Evolutionary conservation across 1,139 yeast species (phyloP).

Genomic region (Pichia sp.): DNA sequence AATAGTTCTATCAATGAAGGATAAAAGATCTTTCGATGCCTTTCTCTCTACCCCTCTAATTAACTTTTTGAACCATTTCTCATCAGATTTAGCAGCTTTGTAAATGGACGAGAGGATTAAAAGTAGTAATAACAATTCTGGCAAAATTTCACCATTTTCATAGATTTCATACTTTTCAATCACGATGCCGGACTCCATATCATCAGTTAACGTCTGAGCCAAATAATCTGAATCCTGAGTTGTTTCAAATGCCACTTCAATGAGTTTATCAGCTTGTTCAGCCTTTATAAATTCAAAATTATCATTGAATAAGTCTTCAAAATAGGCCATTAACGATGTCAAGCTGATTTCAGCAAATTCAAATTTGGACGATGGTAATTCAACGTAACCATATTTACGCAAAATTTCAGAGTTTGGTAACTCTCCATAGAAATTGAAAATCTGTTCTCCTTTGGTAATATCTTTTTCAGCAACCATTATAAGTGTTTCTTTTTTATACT

Average conservation of each 20-base stretch:
- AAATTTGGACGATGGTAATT: conserved; percentile 59
- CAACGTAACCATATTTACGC: conserved; percentile 89
- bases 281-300: conserved; percentile 15
- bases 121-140: conserved; percentile 46
- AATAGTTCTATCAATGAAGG: conserved; percentile 36
- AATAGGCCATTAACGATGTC: conserved; percentile 29
- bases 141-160: conserved; percentile 43
- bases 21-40: conserved; percentile 23
- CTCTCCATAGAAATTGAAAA: conserved; percentile 85
- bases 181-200: conserved; percentile 36
- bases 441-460: conserved; percentile 60
- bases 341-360: conserved; percentile 77
- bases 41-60: conserved; percentile 16
- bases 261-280: conserved; percentile 11
- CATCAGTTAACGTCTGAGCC: conserved; percentile 25
- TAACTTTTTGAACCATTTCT: conserved; percentile 26
- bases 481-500: conserved; percentile 35
- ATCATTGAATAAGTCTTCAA: conserved; percentile 22
- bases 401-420: conserved; percentile 83
- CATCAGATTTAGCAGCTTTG: conserved; percentile 28
- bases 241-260: conserved; percentile 29
- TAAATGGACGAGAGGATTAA: conserved; percentile 42
- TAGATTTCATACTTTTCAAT: conserved; percentile 59
- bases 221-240: conserved; percentile 26
- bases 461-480: conserved; percentile 63